A percentile compares a stretch with the other conserved stretches of the same genome.
phyloP scores from a whole-genome alignment of 1,284 basidiomycete genomes.

The Cutaneotrichosporon spelunceum region DNA sequence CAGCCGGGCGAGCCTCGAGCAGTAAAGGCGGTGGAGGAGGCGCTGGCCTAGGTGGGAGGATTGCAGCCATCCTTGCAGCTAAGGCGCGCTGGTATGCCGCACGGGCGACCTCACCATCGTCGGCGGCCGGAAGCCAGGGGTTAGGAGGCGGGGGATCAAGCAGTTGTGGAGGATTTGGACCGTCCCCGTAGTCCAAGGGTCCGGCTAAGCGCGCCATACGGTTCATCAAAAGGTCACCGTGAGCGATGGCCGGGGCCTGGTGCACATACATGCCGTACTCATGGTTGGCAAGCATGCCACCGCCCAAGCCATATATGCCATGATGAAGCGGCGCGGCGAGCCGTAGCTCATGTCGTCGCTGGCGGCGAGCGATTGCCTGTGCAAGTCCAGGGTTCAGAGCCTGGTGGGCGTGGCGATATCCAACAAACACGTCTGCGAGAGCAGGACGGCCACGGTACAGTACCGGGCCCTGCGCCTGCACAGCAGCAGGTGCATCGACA shows the following conservation, averaged over 20 bases:
- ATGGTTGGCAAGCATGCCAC: not conserved
- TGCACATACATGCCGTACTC: not conserved
- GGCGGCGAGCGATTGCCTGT: not conserved
- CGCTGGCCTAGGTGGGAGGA: not conserved
- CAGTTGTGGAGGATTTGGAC: too few species aligned
- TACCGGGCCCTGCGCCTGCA: not conserved
- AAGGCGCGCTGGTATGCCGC: not conserved
- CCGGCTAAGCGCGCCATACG: not conserved
- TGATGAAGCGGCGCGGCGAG: not conserved
- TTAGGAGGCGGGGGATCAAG: too few species aligned
- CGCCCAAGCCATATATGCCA: not conserved
- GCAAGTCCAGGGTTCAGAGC: not conserved
- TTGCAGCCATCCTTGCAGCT: not conserved
- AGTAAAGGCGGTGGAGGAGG: too few species aligned
- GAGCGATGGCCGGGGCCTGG: not conserved
- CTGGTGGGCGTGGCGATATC: not conserved
- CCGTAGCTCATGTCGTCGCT: not conserved
- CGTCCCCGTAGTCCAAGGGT: not conserved
- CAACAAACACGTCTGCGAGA: too few species aligned
- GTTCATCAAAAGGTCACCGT: not conserved
- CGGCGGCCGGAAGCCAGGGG: not conserved
- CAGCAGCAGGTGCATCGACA: conserved; percentile 58
- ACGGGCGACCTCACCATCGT: not conserved
- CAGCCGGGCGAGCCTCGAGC: too few species aligned
- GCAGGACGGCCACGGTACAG: not conserved